Percentiles rank a stretch among this genome's conserved stretches.
phyloP scores from a whole-genome alignment of 768 basidiomycete species.

The Strobilomyces dryophilus region DNA sequence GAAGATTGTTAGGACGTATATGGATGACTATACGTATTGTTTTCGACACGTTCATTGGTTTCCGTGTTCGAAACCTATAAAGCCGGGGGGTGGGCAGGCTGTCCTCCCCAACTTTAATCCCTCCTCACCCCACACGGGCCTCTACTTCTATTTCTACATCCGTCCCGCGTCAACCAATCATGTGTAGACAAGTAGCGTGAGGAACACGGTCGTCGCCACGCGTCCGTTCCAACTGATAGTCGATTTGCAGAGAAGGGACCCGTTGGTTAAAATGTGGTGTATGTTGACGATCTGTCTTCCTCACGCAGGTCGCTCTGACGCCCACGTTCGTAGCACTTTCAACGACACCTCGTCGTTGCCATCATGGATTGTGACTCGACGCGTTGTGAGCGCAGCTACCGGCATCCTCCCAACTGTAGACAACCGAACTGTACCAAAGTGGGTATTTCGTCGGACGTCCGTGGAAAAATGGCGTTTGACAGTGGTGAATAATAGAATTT shows the following conservation, averaged over 20 bases:
- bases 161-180: slow-evolving; percentile 25
- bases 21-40: slow-evolving; percentile 26
- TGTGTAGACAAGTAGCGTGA: slow-evolving; percentile 78
- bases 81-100: slow-evolving; percentile 11
- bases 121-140: slow-evolving; percentile 1
- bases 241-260: slow-evolving; percentile 60
- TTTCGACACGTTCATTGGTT: slow-evolving; percentile 24
- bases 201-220: slow-evolving; percentile 28
- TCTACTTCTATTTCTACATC: background rate
- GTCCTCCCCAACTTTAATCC: slow-evolving; percentile 15
- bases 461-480: slow-evolving; percentile 13
- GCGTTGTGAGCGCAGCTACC: slow-evolving; percentile 59
- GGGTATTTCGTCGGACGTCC: slow-evolving; percentile 24
- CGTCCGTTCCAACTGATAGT: background rate
- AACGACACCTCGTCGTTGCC: slow-evolving; percentile 67
- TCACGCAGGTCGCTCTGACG: slow-evolving; percentile 6
- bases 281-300: slow-evolving; percentile 22
- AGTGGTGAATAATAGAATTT: slow-evolving; percentile 45
- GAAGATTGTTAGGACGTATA: slow-evolving; percentile 25
- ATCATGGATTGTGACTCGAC: slow-evolving; percentile 70
- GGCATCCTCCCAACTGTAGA: slow-evolving; percentile 55
- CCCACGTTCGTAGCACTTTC: slow-evolving; percentile 56
- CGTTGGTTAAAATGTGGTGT: slow-evolving; percentile 72
- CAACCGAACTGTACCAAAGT: slow-evolving; percentile 55
- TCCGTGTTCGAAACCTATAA: slow-evolving; percentile 27